Evolutionary conservation across 257 asterid species (phyloP).

Genomic region (Gardenia jasminoides): DNA sequence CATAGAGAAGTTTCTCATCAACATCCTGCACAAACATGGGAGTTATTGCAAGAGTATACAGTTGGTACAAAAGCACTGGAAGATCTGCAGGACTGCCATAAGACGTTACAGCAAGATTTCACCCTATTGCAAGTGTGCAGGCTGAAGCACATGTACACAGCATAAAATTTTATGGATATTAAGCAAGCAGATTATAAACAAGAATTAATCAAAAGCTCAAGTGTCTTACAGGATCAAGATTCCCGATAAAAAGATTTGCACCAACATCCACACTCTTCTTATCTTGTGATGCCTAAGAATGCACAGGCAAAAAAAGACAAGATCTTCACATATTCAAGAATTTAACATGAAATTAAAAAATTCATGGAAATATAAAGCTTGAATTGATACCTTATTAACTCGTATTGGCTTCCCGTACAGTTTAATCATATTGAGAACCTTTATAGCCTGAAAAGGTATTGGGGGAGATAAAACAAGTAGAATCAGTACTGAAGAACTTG

Average conservation of each 20-base stretch:
- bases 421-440: conserved; percentile 91
- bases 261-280: conserved; percentile 96
- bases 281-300: conserved; percentile 85
- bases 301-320: not conserved
- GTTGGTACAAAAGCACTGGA: not conserved
- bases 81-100: not conserved
- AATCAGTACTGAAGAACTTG: not conserved
- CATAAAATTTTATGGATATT: not conserved
- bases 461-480: not conserved
- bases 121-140: no score
- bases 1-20: conserved; percentile 94
- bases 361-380: not conserved
- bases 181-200: not conserved
- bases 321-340: not conserved
- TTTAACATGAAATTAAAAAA: conserved; percentile 1
- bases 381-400: conserved; percentile 71
- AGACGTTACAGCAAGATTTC: not conserved
- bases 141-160: not conserved
- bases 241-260: conserved; percentile 94
- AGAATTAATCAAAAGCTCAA: not conserved
- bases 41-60: conserved; percentile 3
- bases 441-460: conserved; percentile 65
- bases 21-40: conserved; percentile 69
- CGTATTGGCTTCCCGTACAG: conserved; percentile 84
- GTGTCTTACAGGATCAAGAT: conserved; percentile 89